Base-by-base conservation (phyloP, 345 rosid species). In the Camelina laxa region DNA sequence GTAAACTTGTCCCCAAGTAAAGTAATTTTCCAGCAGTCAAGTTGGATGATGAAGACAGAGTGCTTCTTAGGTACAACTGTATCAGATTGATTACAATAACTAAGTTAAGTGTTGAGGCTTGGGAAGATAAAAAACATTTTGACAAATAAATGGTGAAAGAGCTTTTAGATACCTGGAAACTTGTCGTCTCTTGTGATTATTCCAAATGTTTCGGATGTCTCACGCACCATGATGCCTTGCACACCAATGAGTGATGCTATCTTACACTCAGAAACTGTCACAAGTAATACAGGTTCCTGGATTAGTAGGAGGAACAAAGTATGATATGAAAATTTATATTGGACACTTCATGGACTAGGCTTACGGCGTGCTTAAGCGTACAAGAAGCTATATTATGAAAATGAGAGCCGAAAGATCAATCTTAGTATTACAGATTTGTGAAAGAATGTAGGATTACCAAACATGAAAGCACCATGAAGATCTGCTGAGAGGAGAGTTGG, bases 201-300 rank as follows among this genome's bases (percentile, higher is more conserved):
- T 59, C 90, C 96, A 86, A 92, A 88, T 77, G 97, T 90, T 82
- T 88, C 85, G 8, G 91, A 84, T 78, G 98, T 95, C 85, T 92
- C 99, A n/a, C 88, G 90, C 74, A 89, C 81, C 96, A 95, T 81
- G 68, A 92, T 84, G 58, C 99, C 97, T 60, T 80, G 81, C 63
- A 88, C 81, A 61, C 96, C 97, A 70, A 80, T 82, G 69, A 87
- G 79, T 65, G 91, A 81, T 31, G 75, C 73, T 71, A 83, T 75
- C 83, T 82, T 90, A 66, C 96, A 87, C 31, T 90, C 89, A 21
- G 87, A 90, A 80, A 95, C 97, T 92, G 85, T 76, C 35, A 86
- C 33, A 71, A 75, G 60, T 38, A 48, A 38, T 27, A 47, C 0
- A 38, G 7, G 6, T 21, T 61, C 49, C 20, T n/a, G 4, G 30